Evolutionary conservation across 2,329 filamentous ascomycete species (phyloP).

Genomic region (Clonostachys solani): DNA sequence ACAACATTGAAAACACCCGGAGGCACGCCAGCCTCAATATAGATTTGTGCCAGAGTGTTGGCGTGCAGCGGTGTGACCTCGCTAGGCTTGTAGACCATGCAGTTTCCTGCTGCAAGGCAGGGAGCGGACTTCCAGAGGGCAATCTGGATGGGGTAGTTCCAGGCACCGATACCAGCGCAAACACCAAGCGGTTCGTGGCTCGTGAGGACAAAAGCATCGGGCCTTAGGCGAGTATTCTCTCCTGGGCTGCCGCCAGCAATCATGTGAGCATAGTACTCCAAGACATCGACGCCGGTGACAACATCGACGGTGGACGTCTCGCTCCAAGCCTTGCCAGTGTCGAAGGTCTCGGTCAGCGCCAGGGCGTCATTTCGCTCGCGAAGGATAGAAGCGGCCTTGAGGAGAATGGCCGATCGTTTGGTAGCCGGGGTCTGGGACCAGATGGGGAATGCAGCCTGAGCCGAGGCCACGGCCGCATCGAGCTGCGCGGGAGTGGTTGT

Average conservation of each 20-base stretch:
- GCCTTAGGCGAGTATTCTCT: conserved; percentile 69
- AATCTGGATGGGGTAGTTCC: conserved; percentile 92
- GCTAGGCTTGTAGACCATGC: conserved; percentile 87
- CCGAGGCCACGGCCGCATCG: conserved; percentile 68
- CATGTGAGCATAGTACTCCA: conserved; percentile 82
- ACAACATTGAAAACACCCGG: conserved; percentile 84
- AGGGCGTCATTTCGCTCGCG: conserved; percentile 76
- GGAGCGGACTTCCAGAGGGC: conserved; percentile 87
- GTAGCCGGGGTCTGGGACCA: conserved; percentile 77
- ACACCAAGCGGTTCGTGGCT: conserved; percentile 79
- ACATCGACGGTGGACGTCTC: conserved; percentile 85
- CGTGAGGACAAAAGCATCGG: conserved; percentile 78
- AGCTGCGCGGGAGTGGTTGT: conserved; percentile 63
- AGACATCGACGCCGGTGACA: conserved; percentile 75
- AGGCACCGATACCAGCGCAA: conserved; percentile 82
- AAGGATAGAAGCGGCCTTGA: conserved; percentile 69
- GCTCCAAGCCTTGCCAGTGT: conserved; percentile 82
- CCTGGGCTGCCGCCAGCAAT: conserved; percentile 78
- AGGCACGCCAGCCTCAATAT: conserved; percentile 73
- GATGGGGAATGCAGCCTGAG: conserved; percentile 63
- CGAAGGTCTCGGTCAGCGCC: conserved; percentile 73
- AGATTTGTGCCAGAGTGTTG: conserved; percentile 70
- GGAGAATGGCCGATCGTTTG: conserved; percentile 72
- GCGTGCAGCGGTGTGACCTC: conserved; percentile 85
- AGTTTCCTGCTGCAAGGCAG: conserved; percentile 81